Evolutionary conservation across 805 yeast genomes (phyloP).

Genomic region (Candida corydali): DNA sequence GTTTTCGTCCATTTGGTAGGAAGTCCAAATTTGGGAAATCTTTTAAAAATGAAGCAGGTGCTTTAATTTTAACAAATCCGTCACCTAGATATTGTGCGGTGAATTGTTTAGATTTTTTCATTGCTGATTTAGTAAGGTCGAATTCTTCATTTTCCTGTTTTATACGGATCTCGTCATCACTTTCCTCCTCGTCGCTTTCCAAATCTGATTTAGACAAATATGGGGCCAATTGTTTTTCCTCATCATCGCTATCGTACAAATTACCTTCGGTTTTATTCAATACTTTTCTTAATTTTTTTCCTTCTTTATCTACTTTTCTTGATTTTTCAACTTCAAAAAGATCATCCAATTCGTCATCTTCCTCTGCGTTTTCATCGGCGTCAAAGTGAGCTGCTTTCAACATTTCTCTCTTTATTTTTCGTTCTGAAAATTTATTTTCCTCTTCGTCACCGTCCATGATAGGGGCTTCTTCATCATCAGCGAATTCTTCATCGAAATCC

Average conservation of each 20-base stretch:
- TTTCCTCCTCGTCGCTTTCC: constrained; percentile 62
- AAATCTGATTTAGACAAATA: constrained; percentile 54
- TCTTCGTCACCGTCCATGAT: constrained; percentile 95
- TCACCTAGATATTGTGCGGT: constrained; percentile 27
- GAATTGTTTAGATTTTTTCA: constrained; percentile 12
- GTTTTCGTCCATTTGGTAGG: constrained; percentile 60
- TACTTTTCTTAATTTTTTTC: constrained; percentile 79
- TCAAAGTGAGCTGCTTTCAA: constrained; percentile 71
- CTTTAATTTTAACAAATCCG: constrained; percentile 55
- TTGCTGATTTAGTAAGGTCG: constrained; percentile 4
- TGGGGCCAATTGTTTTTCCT: constrained; percentile 56
- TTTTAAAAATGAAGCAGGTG: constrained; percentile 54
- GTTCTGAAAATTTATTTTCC: constrained; percentile 86
- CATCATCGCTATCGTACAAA: constrained; percentile 83
- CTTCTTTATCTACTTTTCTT: constrained; percentile 84
- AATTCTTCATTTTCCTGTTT: constrained; percentile 6
- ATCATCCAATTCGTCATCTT: constrained; percentile 67
- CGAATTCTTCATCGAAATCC: constrained; percentile 95
- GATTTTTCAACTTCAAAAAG: constrained; percentile 55
- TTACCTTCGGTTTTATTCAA: constrained; percentile 83
- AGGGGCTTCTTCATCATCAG: constrained; percentile 98
- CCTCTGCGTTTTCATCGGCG: constrained; percentile 54
- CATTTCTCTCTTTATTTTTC: constrained; percentile 80
- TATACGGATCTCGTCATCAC: constrained; percentile 24
- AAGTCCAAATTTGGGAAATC: constrained; percentile 80